These are phyloP conservation scores for Chlorella sp. DNA, from an alignment of 139 green algal genomes.

Conservation along the genomic window DNA sequence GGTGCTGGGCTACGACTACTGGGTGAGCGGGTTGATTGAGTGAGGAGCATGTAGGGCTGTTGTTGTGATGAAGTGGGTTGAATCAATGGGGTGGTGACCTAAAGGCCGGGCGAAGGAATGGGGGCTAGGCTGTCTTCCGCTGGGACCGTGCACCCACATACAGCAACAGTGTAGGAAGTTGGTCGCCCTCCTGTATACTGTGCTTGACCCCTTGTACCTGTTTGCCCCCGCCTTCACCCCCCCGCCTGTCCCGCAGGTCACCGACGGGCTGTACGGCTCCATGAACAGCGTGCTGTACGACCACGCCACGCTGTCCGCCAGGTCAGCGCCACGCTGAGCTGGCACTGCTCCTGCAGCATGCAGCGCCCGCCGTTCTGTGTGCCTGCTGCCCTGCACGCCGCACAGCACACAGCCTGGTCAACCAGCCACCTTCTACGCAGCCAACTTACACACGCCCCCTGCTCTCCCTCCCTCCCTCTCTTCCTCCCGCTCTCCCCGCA, in stretches of 20 bases:
- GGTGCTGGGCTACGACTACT: slow-evolving; percentile 35
- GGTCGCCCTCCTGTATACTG: not conserved
- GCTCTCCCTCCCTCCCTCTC: not conserved
- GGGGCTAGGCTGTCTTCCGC: too few relatives aligned
- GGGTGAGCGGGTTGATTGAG: not conserved
- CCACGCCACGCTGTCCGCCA: slow-evolving; percentile 55
- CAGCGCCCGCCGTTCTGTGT: not conserved
- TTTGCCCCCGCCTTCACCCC: not conserved
- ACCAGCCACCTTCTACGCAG: not conserved
- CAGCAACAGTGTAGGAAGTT: too few relatives aligned
- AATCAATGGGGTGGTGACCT: too few relatives aligned
- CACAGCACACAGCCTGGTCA: slow-evolving; percentile 3
- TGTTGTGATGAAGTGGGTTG: too few relatives aligned
- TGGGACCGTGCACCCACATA: too few relatives aligned
- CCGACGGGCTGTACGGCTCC: slow-evolving; percentile 95
- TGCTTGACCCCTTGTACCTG: not conserved
- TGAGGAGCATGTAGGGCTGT: not conserved
- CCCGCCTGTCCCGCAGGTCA: slow-evolving; percentile 94
- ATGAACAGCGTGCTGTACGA: slow-evolving; percentile 97
- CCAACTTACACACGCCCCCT: too few relatives aligned
- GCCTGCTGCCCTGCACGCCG: not conserved
- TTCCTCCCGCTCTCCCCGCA: not conserved
- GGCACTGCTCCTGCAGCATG: not conserved
- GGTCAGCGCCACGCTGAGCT: not conserved
- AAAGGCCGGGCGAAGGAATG: too few relatives aligned